These are phyloP conservation scores for Calycina herbarum DNA, from an alignment of 2,329 filamentous ascomycete species.

Conservation along the genomic window DNA sequence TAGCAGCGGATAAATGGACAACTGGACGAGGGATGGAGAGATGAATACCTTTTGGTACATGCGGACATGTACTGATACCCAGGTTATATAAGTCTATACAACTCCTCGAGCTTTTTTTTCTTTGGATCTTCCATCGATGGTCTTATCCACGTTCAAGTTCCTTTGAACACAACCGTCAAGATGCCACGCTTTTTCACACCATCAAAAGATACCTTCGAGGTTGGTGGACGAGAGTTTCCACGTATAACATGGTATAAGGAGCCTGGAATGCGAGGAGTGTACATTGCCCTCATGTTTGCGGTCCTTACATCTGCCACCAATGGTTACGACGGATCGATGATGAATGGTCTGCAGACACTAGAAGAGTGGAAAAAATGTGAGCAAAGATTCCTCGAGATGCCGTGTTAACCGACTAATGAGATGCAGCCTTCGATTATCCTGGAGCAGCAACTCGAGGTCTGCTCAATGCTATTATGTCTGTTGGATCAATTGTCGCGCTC, in stretches of 20 bases:
- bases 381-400: slow-evolving; percentile 24
- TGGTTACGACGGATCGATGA: slow-evolving; percentile 45
- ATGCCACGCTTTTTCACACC: slow-evolving; percentile 24
- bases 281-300: slow-evolving; percentile 45
- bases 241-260: slow-evolving; percentile 52
- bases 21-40: slow-evolving; percentile 8
- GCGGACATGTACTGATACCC: slow-evolving; percentile 5
- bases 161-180: background rate
- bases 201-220: slow-evolving; percentile 34
- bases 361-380: slow-evolving; percentile 49
- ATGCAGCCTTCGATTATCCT: slow-evolving; percentile 40
- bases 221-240: slow-evolving; percentile 35
- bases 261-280: slow-evolving; percentile 56
- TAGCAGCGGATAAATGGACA: slow-evolving; percentile 15
- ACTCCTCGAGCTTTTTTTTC: background rate
- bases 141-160: slow-evolving; percentile 10
- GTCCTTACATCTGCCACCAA: slow-evolving; percentile 49
- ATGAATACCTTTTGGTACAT: slow-evolving; percentile 4
- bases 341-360: slow-evolving; percentile 49
- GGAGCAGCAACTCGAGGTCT: slow-evolving; percentile 43
- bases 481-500: slow-evolving; percentile 49
- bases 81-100: slow-evolving; percentile 16
- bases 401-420: slow-evolving; percentile 22
- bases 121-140: slow-evolving; percentile 10
- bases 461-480: slow-evolving; percentile 49